A percentile compares a stretch with the other conserved stretches of the same genome.
Evolutionary conservation across 2,329 filamentous ascomycete species (phyloP).

Genomic region (Fusarium graminum): DNA sequence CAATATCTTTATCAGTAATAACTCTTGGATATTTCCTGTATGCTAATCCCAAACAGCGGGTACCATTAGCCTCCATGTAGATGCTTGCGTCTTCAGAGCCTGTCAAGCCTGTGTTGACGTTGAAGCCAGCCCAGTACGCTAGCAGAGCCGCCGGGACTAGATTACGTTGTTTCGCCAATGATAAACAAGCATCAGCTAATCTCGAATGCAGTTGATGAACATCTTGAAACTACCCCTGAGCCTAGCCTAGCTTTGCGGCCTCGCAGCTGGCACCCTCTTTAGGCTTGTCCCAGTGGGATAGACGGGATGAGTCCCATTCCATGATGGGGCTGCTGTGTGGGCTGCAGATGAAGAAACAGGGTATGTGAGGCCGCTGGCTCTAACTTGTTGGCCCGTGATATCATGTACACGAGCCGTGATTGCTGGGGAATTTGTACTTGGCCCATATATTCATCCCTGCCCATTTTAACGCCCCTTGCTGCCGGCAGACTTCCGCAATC

Average conservation of each 20-base stretch:
- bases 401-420: conserved; percentile 35
- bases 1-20: neutral
- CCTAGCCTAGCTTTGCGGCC: conserved; percentile 7
- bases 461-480: conserved; percentile 29
- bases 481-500: conserved; percentile 18
- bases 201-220: conserved; percentile 27
- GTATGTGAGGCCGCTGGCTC: conserved; percentile 23
- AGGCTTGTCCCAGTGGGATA: conserved; percentile 31
- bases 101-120: neutral
- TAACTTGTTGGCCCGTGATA: conserved; percentile 20
- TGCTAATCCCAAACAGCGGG: neutral
- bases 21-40: neutral
- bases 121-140: neutral
- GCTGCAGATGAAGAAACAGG: conserved; percentile 28
- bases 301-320: conserved; percentile 1
- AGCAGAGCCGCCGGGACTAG: conserved; percentile 23
- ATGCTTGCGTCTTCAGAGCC: too few species aligned
- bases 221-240: conserved; percentile 46
- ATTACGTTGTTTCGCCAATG: conserved; percentile 25
- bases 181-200: conserved; percentile 21
- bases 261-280: conserved; percentile 17
- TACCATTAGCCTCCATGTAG: neutral
- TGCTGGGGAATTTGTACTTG: conserved; percentile 40
- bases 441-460: conserved; percentile 26
- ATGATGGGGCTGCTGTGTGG: neutral